A percentile compares a stretch with the other conserved stretches of the same genome.
Evolutionary conservation across 768 basidiomycete genomes (phyloP).

Genomic region (Floccularia luteovirens): DNA sequence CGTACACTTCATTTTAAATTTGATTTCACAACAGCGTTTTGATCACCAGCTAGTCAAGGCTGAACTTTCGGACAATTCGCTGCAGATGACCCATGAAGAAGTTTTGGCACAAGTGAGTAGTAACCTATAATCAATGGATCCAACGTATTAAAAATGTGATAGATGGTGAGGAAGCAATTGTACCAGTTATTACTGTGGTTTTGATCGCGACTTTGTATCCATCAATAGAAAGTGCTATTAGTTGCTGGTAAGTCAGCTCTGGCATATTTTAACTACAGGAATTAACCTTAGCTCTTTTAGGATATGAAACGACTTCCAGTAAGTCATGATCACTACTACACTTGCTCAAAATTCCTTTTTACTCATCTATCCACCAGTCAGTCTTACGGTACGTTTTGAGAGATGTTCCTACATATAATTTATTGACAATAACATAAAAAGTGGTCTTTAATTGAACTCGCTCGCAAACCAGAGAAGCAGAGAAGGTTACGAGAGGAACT

Average conservation of each 20-base stretch:
- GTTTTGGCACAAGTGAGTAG: slow-evolving; percentile 24
- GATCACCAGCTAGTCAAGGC: slow-evolving; percentile 21
- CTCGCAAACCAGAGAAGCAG: slow-evolving; percentile 35
- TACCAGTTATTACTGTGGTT: not conserved
- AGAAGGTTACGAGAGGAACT: slow-evolving; percentile 43
- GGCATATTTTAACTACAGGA: not conserved
- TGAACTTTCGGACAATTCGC: slow-evolving; percentile 17
- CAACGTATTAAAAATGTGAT: not conserved
- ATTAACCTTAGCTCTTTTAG: slow-evolving; percentile 12
- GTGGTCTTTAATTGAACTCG: slow-evolving; percentile 57
- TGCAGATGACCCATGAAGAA: slow-evolving; percentile 28
- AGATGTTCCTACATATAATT: not conserved
- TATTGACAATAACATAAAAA: slow-evolving; percentile 7
- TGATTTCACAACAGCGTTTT: no score
- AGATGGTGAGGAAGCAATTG: slow-evolving; percentile 5
- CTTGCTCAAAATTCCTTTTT: not conserved
- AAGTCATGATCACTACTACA: slow-evolving; percentile 9
- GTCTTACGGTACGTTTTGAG: slow-evolving; percentile 21
- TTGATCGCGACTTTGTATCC: not conserved
- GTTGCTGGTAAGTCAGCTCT: slow-evolving; percentile 21
- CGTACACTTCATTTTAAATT: slow-evolving; percentile 1
- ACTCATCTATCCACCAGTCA: slow-evolving; percentile 15
- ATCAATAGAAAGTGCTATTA: slow-evolving; percentile 23
- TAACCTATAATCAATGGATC: not conserved
- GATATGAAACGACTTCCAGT: slow-evolving; percentile 51